Evolutionary conservation across 257 asterid species (phyloP), one percentile per base, ranked within the genome.

Genomic region (Solanum sejunctum): DNA sequence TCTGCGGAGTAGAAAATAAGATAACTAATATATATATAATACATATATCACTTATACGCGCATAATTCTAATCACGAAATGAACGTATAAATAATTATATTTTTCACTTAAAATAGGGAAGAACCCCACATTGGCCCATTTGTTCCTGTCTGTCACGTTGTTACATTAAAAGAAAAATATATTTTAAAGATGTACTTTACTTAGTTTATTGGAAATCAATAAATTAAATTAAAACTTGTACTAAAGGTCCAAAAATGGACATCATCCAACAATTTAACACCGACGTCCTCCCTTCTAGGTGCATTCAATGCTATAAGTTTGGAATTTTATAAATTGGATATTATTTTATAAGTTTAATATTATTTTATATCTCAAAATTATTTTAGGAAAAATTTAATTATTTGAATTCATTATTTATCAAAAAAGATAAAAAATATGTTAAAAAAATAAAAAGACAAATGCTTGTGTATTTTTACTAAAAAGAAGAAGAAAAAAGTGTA

Each of bases 221-320:
- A 13, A 67, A 67, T 12, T 51, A 45, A 78, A 20, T 39, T 26
- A n/a, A 20, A 12, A 32, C 69, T 26, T 47, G 45, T 57, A 47
- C 32, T 28, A 66, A 73, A 88, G 88, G 92, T 89, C 92, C 87
- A 90, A 90, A 85, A 69, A 43, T 56, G 72, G 63, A 23, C 23
- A 77, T 51, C 23, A 84, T 78, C 88, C 85, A 78, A 55, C 60
- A 87, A 45, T 39, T 88, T 90, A 86, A 85, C 92, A 49, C 95
- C 93, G 95, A 90, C 93, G 89, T 84, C 66, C 13, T 69, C 75
- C 80, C 86, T 66, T 81, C 87, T 43, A 86, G 78, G 82, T 84
- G 32, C 64, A 85, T 85, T 71, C 91, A 84, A 70, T 75, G 82
- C 82, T 16, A 43, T 71, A 69, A 16, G 10, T 20, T 20, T 87